These are phyloP conservation scores for Dictyostelium intermedium DNA, from an alignment of 78 protist species.

Conservation along the genomic window DNA sequence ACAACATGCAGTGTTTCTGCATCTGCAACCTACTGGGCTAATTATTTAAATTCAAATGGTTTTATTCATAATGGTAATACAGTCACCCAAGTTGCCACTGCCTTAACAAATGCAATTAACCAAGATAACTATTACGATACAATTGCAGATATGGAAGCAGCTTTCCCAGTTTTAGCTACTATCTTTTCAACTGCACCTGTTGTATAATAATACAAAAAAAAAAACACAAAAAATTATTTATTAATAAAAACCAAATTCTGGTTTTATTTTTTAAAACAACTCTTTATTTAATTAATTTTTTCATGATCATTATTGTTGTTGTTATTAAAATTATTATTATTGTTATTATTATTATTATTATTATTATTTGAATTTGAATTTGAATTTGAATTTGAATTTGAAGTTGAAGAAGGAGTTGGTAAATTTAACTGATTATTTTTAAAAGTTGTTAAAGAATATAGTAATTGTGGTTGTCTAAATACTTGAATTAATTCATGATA, in stretches of 20 bases:
- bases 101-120: not conserved
- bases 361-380: not conserved
- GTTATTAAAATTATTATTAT: not conserved
- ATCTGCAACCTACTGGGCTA: not conserved
- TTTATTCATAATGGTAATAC: constrained; percentile 28
- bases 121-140: not conserved
- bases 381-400: not conserved
- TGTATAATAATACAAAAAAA: not conserved
- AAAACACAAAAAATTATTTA: not conserved
- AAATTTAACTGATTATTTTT: constrained; percentile 1
- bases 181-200: constrained; percentile 18
- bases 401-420: not conserved
- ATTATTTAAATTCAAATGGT: constrained; percentile 2
- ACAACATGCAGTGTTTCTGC: not conserved
- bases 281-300: not conserved
- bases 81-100: not conserved
- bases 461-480: constrained; percentile 58
- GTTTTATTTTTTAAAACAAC: not conserved
- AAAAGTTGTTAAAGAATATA: constrained; percentile 59
- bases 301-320: not conserved
- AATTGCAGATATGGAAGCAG: constrained; percentile 47
- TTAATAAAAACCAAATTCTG: not conserved
- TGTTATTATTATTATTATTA: not conserved
- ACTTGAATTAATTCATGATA: constrained; percentile 79
- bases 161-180: not conserved